A percentile compares a stretch with the other conserved stretches of the same genome.
Conservation (phyloP, 2,329 filamentous ascomycete genomes). For the Sporothrix pseudoabietina region DNA sequence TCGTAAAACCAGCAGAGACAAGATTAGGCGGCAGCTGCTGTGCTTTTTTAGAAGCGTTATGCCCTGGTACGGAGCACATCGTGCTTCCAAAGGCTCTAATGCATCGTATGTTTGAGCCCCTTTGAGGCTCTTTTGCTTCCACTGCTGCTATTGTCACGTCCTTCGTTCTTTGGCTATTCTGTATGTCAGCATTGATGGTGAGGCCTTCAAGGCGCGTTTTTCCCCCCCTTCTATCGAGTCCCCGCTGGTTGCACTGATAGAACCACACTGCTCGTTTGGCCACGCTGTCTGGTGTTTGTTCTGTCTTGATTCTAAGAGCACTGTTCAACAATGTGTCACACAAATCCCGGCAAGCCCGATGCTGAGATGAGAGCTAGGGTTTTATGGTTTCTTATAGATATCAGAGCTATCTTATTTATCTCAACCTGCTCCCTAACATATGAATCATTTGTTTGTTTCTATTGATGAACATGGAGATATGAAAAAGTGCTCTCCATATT, state of each 20-base stretch:
- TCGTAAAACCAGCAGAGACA: background rate
- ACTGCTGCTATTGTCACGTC: background rate
- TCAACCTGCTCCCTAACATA: no score
- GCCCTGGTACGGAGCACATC: background rate
- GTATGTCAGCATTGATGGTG: background rate
- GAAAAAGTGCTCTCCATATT: no score
- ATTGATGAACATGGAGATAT: no score
- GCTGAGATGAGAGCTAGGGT: background rate
- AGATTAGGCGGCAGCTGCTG: slow-evolving; percentile 6
- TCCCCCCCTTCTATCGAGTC: background rate
- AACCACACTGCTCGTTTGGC: background rate
- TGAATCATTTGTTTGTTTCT: no score
- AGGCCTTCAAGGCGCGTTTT: background rate
- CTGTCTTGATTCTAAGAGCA: background rate
- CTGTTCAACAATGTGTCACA: background rate
- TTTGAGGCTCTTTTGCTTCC: slow-evolving; percentile 10
- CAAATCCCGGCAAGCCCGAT: background rate
- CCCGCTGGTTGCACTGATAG: background rate
- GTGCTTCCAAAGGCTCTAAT: background rate
- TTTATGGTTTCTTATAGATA: background rate
- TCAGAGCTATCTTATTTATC: no score
- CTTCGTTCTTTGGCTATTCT: background rate
- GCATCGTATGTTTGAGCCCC: background rate
- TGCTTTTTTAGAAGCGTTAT: background rate
- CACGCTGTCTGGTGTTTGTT: background rate